Evolutionary conservation across 2,329 filamentous ascomycete species (phyloP), one percentile per base, ranked within the genome.

Genomic region (Albifimbria verrucaria): DNA sequence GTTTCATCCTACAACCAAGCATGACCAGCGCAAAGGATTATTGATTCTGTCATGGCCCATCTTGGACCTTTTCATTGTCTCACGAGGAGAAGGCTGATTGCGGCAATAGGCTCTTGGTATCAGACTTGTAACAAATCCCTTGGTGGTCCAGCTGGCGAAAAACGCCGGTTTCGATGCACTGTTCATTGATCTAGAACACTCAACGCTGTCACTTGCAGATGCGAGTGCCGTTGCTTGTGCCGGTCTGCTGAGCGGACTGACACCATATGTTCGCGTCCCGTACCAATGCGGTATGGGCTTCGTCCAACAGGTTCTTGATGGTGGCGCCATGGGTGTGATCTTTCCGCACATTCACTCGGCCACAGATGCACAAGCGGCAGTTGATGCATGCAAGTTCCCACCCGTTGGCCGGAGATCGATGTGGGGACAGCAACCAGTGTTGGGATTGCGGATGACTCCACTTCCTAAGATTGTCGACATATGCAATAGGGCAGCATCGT

Each of bases 361-460:
- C 1, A 81, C 60, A 49, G 74, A 77, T 1, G 71, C 72, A 1
- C 70, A 70, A 1, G 69, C 63, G 1, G 75, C 75, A 0, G 73
- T 77, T 1, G 68, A 36, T 3, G 77, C 51, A 3, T 74, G 56
- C 17, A 66, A 66, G 39, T 64, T 60, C 7, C 63, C 62, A 2
- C 62, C 63, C 2, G 23, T 49, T 9, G 63, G 62, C 2, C 55
- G 53, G n/a, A 55, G 62, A 2, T 65, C 62, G 9, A 60, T 65
- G 50, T 64, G 59, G 7, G 63, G 61, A 2, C 51, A 53, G 2
- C 48, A 61, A 44, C 60, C 62, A 2, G 18, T 59, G 3, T 63
- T 65, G 53, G 58, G 54, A 20, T 53, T 63, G 20, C 51, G 53
- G 21, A 46, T 54, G 11, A 59, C 55, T 3, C 45, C 55, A 2